These are phyloP conservation scores for Solanum rostratum DNA, from an alignment of 257 asterid species.

Conservation along the genomic window DNA sequence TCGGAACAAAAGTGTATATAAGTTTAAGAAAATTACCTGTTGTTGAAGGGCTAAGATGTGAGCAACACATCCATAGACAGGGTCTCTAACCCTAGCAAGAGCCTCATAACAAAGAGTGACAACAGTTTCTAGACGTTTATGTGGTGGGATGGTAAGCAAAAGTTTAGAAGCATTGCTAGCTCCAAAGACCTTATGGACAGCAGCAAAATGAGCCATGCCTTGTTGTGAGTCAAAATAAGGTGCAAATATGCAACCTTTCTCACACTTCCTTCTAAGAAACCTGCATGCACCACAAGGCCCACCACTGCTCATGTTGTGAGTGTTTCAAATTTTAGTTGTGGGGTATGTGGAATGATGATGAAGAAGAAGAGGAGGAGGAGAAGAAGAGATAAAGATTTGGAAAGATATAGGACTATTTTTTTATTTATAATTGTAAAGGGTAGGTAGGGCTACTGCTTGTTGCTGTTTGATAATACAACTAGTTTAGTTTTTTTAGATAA, in stretches of 20 bases:
- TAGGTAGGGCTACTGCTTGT: neutral
- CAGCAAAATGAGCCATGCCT: constrained; percentile 29
- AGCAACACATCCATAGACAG: constrained; percentile 32
- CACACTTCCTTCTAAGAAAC: constrained; percentile 30
- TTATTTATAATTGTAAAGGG: neutral
- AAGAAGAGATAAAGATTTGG: constrained; percentile 5
- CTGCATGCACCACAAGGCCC: constrained; percentile 42
- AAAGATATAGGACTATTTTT: neutral
- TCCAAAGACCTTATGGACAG: constrained; percentile 35
- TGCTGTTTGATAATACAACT: neutral
- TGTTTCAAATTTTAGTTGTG: neutral
- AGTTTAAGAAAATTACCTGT: constrained; percentile 2
- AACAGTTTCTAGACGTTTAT: constrained; percentile 27
- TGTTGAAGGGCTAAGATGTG: constrained; percentile 30
- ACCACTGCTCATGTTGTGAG: constrained; percentile 3
- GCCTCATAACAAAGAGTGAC: constrained; percentile 32
- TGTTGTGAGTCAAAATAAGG: constrained; percentile 26
- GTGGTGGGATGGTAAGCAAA: constrained; percentile 12
- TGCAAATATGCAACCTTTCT: constrained; percentile 29
- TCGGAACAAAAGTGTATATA: too few relatives aligned
- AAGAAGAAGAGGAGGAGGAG: neutral
- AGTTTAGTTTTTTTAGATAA: neutral
- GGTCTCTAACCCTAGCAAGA: constrained; percentile 28
- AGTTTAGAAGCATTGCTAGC: constrained; percentile 34
- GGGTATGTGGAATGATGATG: neutral